phyloP scores from a whole-genome alignment of 2,329 filamentous ascomycete species.

The Aspergillus carbonarius region DNA sequence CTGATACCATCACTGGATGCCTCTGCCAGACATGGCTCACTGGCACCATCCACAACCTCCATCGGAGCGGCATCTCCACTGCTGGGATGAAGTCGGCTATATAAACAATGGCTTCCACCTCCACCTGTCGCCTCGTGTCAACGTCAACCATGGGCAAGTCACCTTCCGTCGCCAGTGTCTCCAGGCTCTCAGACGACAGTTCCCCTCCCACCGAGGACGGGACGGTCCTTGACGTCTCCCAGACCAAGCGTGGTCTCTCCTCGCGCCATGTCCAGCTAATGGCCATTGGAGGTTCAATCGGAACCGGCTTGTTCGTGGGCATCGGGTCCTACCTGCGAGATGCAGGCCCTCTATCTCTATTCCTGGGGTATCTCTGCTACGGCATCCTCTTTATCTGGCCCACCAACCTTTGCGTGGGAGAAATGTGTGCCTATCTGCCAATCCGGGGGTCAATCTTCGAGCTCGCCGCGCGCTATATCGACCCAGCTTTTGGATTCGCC shows the following conservation, averaged over 20 bases:
- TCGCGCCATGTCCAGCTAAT: slow-evolving; percentile 16
- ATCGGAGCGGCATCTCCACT: background rate
- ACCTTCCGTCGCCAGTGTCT: background rate
- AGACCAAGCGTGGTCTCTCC: slow-evolving; percentile 15
- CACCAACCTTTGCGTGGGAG: slow-evolving; percentile 31
- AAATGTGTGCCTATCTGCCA: slow-evolving; percentile 34
- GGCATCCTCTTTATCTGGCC: slow-evolving; percentile 35
- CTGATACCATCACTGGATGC: background rate
- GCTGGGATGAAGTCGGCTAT: background rate
- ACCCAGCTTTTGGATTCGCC: slow-evolving; percentile 48
- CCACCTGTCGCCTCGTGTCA: background rate
- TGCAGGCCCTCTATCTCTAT: slow-evolving; percentile 35
- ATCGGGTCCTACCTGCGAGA: slow-evolving; percentile 35
- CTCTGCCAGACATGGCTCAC: background rate
- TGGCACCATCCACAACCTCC: background rate
- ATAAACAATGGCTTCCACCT: background rate
- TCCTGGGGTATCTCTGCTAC: slow-evolving; percentile 39
- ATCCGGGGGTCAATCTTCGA: slow-evolving; percentile 50
- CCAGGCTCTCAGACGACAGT: slow-evolving; percentile 5
- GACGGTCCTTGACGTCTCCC: slow-evolving; percentile 13
- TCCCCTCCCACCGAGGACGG: slow-evolving; percentile 19
- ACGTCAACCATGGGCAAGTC: slow-evolving; percentile 23
- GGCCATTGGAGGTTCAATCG: slow-evolving; percentile 14
- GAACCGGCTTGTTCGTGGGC: slow-evolving; percentile 35
- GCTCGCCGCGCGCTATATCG: slow-evolving; percentile 50